phyloP scores from a whole-genome alignment of 176 grass and related monocot genomes.

The Metroxylon sagu region DNA sequence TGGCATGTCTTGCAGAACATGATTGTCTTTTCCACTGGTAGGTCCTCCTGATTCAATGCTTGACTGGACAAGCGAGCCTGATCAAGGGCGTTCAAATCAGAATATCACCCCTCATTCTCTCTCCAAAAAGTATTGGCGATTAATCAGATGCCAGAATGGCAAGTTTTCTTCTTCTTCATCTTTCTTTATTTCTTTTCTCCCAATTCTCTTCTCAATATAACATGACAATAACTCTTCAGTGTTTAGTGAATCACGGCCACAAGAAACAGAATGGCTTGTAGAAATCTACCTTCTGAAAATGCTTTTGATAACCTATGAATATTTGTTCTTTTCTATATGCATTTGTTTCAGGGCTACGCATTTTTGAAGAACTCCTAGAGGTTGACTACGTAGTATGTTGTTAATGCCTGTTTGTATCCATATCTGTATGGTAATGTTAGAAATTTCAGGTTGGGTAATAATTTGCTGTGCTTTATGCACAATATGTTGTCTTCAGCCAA shows the following conservation, averaged over 20 bases:
- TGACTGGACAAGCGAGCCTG: conserved; percentile 82
- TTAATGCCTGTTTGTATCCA: conserved; percentile 4
- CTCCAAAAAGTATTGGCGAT: conserved; percentile 81
- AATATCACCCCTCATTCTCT: conserved; percentile 41
- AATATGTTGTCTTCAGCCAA: conserved; percentile 47
- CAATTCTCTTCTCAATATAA: neutral
- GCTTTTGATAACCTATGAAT: neutral
- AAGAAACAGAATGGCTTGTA: no score
- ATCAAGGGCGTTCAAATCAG: conserved; percentile 53
- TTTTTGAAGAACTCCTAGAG: conserved; percentile 85
- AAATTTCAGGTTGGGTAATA: no score
- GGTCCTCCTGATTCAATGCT: conserved; percentile 76
- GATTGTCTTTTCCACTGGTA: conserved; percentile 29
- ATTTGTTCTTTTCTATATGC: neutral
- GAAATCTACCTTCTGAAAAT: no score
- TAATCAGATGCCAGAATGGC: conserved; percentile 92
- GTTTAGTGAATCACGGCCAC: no score
- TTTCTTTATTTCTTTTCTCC: neutral
- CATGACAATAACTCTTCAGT: no score
- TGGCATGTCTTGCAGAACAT: neutral
- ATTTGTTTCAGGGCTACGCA: conserved; percentile 62
- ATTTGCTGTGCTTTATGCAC: no score
- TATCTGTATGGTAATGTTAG: neutral
- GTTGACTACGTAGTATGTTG: conserved; percentile 81
- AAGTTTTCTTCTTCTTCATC: conserved; percentile 22